Conservation (phyloP, 768 basidiomycete genomes). For the Harrya chromipes region DNA sequence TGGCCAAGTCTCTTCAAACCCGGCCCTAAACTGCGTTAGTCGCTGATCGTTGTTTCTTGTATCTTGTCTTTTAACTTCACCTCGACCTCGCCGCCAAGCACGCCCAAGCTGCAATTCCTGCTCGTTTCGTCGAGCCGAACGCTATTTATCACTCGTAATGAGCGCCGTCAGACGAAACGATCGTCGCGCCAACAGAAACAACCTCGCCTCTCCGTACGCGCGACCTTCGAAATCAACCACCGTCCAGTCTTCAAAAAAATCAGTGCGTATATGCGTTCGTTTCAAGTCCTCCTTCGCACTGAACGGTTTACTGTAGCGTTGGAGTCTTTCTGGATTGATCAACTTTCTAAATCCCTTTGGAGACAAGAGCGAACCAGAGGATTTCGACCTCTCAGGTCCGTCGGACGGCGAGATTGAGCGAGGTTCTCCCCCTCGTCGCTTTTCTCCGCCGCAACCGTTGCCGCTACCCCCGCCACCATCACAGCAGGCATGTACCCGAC, state of each 20-base stretch:
- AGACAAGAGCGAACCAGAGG: constrained; percentile 20
- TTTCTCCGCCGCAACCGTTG: constrained; percentile 24
- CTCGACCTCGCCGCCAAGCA: constrained; percentile 8
- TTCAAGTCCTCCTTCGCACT: constrained; percentile 2
- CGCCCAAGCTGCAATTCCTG: neutral
- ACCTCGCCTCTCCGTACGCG: constrained; percentile 55
- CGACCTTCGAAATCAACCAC: constrained; percentile 32
- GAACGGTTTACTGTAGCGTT: constrained; percentile 32
- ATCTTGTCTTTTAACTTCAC: constrained; percentile 19
- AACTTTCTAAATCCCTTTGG: constrained; percentile 50
- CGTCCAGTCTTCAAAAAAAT: constrained; percentile 40
- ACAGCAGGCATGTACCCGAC: constrained; percentile 27
- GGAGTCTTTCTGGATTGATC: constrained; percentile 52
- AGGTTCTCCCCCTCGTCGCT: constrained; percentile 24
- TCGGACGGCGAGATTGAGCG: constrained; percentile 28
- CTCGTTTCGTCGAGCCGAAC: constrained; percentile 4
- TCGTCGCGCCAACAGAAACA: constrained; percentile 36
- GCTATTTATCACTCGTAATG: constrained; percentile 38
- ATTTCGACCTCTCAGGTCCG: constrained; percentile 15
- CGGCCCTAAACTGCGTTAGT: constrained; percentile 31
- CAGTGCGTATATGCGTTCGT: constrained; percentile 34
- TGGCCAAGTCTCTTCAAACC: constrained; percentile 11
- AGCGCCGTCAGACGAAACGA: constrained; percentile 52
- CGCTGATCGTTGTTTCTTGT: constrained; percentile 20
- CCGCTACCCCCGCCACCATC: constrained; percentile 21